Evolutionary conservation across 768 basidiomycete genomes (phyloP), one percentile per base, ranked within the genome.

Genomic region (Naganishia kalamii): DNA sequence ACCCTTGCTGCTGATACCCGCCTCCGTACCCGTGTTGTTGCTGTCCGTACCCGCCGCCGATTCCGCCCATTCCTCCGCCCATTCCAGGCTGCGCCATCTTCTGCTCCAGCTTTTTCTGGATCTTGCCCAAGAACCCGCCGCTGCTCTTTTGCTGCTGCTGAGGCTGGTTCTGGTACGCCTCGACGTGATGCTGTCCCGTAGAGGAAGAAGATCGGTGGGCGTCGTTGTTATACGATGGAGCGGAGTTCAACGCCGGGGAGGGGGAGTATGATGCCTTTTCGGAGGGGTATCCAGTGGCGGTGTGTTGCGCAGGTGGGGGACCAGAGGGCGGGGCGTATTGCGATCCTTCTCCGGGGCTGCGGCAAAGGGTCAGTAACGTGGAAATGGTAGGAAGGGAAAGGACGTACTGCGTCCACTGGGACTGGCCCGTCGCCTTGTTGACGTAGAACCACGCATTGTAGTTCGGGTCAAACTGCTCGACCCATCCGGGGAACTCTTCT

Each of bases 401-500:
- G 2, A 60, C 60, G 17, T 46, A 67, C 66, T 68, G 66, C 17
- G 66, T 68, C 66, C 66, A 68, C 25, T 57, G 62, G 3, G 62
- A 63, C 29, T 68, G 62, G 11, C 66, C 66, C 11, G 66, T 68
- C 11, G 35, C 49, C 41, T 57, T 68, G 47, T 68, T 63, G 23
- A 68, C 66, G 57, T 68, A 68, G 62, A 68, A 68, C 66, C 66
- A 68, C 3, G 66, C 49, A n/a, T 63, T 13, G 57, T 68, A 68
- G 13, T 68, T 37, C 21, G 48, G 27, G 43, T 68, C 49, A 37
- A 37, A 68, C 50, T 67, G 66, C 37, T 67, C 41, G 4, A 67
- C 66, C 66, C 66, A 67, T 37, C 48, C 59, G 17, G 50, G 50
- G 33, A 62, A 67, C 15, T 67, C 66, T 54, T 48, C n/a, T 8